A percentile compares a stretch with the other conserved stretches of the same genome.
Conservation (phyloP, 2,329 filamentous ascomycete species). For the Dothideomycetes sp. region DNA sequence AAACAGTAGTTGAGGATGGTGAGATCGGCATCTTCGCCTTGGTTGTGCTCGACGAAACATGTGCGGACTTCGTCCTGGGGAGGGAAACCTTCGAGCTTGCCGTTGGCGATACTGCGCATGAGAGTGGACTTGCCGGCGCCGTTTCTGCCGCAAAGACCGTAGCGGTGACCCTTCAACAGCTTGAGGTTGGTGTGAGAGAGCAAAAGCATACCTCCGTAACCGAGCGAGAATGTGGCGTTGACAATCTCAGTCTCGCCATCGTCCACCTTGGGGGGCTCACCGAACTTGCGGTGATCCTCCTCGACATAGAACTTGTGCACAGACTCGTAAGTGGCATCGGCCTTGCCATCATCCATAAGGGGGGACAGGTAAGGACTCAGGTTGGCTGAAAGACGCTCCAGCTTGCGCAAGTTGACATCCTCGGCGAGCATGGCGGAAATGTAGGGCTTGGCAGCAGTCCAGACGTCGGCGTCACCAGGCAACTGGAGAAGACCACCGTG, state of each 20-base stretch:
- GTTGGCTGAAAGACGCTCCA: constrained; percentile 60
- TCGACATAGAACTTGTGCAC: constrained; percentile 71
- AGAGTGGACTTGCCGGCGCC: constrained; percentile 98
- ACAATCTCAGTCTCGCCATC: constrained; percentile 93
- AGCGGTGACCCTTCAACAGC: constrained; percentile 90
- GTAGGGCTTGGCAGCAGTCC: constrained; percentile 61
- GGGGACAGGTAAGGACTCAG: constrained; percentile 68
- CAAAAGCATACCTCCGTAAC: constrained; percentile 94
- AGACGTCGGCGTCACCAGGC: constrained; percentile 52
- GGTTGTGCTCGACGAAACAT: constrained; percentile 98
- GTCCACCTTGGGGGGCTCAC: constrained; percentile 75
- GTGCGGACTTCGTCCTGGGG: constrained; percentile 85
- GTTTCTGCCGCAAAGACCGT: constrained; percentile 93
- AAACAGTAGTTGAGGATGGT: constrained; percentile 89
- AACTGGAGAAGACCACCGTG: constrained; percentile 54
- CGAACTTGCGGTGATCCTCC: constrained; percentile 81
- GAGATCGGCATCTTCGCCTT: constrained; percentile 93
- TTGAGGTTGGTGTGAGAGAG: constrained; percentile 92
- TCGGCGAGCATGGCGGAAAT: constrained; percentile 78
- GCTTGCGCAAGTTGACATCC: constrained; percentile 73
- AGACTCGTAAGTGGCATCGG: constrained; percentile 58
- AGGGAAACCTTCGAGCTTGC: constrained; percentile 95
- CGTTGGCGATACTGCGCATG: constrained; percentile 91
- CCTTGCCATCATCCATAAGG: constrained; percentile 54
- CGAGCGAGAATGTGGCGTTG: constrained; percentile 93